Evolutionary conservation across 208 protist species (phyloP).

Genomic region (Tritrichomonas musculus): DNA sequence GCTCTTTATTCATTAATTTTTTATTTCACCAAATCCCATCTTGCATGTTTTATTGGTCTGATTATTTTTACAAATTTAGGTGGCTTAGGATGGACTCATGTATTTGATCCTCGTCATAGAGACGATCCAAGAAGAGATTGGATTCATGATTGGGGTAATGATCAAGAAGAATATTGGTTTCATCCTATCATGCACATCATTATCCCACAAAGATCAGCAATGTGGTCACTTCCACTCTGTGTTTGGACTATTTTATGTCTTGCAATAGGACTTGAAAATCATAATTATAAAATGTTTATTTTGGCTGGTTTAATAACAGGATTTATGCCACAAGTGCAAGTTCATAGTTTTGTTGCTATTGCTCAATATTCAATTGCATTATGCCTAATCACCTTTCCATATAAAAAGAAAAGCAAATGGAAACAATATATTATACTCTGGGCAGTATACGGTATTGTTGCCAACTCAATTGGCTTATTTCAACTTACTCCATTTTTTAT

Average conservation of each 20-base stretch:
- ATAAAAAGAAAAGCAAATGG: background rate
- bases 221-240: slow-evolving; percentile 7
- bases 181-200: slow-evolving; percentile 25
- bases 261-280: background rate
- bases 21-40: background rate
- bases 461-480: background rate
- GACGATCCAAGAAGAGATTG: background rate
- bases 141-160: slow-evolving; percentile 24
- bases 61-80: background rate
- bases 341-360: background rate
- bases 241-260: background rate
- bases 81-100: background rate
- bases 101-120: background rate
- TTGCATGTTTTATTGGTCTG: background rate
- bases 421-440: background rate
- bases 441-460: background rate
- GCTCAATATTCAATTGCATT: background rate
- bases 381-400: background rate
- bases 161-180: background rate
- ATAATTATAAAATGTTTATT: background rate
- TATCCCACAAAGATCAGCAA: background rate
- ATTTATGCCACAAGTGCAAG: background rate
- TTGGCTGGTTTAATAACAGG: background rate
- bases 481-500: background rate
- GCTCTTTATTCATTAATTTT: background rate